Evolutionary conservation across 2,329 filamentous ascomycete species (phyloP), one percentile per base, ranked within the genome.

Genomic region (Nemania sp.): DNA sequence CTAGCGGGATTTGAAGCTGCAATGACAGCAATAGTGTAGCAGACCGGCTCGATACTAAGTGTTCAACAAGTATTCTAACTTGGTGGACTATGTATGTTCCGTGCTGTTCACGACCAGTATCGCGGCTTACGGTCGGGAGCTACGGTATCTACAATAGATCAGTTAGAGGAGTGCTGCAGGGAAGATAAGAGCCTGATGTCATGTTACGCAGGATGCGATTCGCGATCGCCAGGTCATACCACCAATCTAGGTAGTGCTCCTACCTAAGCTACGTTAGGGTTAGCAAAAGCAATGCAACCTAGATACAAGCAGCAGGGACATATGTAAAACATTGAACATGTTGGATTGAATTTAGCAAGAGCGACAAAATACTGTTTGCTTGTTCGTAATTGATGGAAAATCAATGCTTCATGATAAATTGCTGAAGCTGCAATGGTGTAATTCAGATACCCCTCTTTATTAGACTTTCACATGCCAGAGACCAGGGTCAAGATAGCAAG

Each of bases 381-480:
- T n/a, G n/a, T n/a, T n/a, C n/a, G n/a, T n/a, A n/a, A n/a, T n/a
- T n/a, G n/a, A n/a, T n/a, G n/a, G n/a, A n/a, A n/a, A n/a, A n/a
- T n/a, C n/a, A n/a, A n/a, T n/a, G n/a, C n/a, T n/a, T n/a, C n/a
- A n/a, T n/a, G n/a, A n/a, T n/a, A n/a, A n/a, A n/a, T n/a, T n/a
- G n/a, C n/a, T n/a, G n/a, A n/a, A n/a, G n/a, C n/a, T 8, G 36
- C 19, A 15, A 34, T 17, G 30, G 20, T 30, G 33, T 31, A 36
- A 41, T 39, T 40, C 12, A 26, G 33, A 5, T 30, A n/a, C n/a
- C 5, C 23, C 22, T 8, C 11, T 31, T 15, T 31, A 9, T 46
- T 49, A 26, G 22, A 52, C 49, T 61, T 61, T 57, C 56, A 60
- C 56, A 60, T 61, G 58, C 40, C 43, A 59, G 31, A 46, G 45